Evolutionary conservation across 2,329 filamentous ascomycete genomes (phyloP).

Genomic region (Verticillium isaacii): DNA sequence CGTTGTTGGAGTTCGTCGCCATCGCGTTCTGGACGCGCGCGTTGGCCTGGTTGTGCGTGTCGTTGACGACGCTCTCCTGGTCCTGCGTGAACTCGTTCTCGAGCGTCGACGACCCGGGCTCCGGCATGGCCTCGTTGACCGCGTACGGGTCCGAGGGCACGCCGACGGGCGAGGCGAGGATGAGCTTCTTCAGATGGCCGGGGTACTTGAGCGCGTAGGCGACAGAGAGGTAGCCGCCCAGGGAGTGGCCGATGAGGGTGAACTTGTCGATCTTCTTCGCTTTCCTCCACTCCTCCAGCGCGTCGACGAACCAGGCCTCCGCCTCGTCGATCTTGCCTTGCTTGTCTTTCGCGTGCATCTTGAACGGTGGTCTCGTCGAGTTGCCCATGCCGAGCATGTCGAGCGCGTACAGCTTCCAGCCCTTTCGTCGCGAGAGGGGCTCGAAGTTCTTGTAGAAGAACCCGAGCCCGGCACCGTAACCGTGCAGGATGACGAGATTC

Average conservation of each 20-base stretch:
- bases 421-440: constrained; percentile 68
- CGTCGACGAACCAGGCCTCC: constrained; percentile 93
- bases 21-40: constrained; percentile 17
- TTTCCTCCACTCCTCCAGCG: constrained; percentile 91
- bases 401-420: constrained; percentile 81
- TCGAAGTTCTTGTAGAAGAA: constrained; percentile 99
- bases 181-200: constrained; percentile 89
- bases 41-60: constrained; percentile 23
- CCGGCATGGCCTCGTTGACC: constrained; percentile 73
- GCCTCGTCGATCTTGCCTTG: constrained; percentile 81
- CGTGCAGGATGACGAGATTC: constrained; percentile 91
- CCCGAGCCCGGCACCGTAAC: constrained; percentile 90
- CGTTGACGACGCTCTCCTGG: constrained; percentile 48
- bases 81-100: constrained; percentile 77
- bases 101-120: constrained; percentile 67
- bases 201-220: constrained; percentile 97
- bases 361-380: constrained; percentile 41
- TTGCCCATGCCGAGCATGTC: constrained; percentile 27
- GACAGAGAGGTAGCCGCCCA: constrained; percentile 92
- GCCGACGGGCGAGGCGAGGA: constrained; percentile 89
- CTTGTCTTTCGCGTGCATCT: constrained; percentile 75
- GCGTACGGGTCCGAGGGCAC: constrained; percentile 94
- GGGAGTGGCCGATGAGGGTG: constrained; percentile 85
- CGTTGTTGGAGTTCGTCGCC: constrained; percentile 21
- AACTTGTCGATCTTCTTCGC: constrained; percentile 87